A percentile compares a stretch with the other conserved stretches of the same genome.
Conservation (phyloP, 306 rosid species). For the Biancaea sappan region DNA sequence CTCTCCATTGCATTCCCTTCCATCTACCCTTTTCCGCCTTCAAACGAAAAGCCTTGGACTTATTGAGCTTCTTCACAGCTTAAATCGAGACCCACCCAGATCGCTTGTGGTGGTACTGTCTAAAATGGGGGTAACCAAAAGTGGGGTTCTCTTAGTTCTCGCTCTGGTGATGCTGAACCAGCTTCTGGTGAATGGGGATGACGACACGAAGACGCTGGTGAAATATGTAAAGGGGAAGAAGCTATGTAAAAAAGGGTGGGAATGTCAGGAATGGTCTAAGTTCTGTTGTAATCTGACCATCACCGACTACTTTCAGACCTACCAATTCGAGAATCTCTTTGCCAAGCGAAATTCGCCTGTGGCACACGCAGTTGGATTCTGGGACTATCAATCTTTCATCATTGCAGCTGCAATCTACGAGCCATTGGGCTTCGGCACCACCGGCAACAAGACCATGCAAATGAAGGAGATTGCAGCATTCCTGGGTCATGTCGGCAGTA, state of each 20-base stretch:
- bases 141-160: conserved; percentile 12
- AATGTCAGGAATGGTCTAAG: conserved; percentile 67
- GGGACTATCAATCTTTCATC: conserved; percentile 86
- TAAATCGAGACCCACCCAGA: conserved; percentile 15
- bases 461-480: conserved; percentile 93
- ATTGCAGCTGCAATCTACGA: conserved; percentile 63
- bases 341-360: conserved; percentile 70
- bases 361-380: conserved; percentile 86
- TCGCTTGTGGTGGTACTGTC: not conserved
- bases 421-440: conserved; percentile 88
- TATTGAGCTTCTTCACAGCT: not conserved
- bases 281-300: conserved; percentile 85
- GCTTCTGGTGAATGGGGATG: conserved; percentile 40
- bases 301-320: conserved; percentile 63
- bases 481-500: conserved; percentile 83
- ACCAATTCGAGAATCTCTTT: conserved; percentile 91
- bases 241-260: conserved; percentile 81
- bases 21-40: not conserved
- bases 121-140: conserved; percentile 16
- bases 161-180: conserved; percentile 16
- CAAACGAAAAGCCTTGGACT: not conserved
- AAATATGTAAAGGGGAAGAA: conserved; percentile 69
- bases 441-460: conserved; percentile 70
- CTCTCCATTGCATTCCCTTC: not conserved
- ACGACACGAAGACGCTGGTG: conserved; percentile 42